Conservation (phyloP, 2,329 filamentous ascomycete species). For the Teratosphaeria destructans region DNA sequence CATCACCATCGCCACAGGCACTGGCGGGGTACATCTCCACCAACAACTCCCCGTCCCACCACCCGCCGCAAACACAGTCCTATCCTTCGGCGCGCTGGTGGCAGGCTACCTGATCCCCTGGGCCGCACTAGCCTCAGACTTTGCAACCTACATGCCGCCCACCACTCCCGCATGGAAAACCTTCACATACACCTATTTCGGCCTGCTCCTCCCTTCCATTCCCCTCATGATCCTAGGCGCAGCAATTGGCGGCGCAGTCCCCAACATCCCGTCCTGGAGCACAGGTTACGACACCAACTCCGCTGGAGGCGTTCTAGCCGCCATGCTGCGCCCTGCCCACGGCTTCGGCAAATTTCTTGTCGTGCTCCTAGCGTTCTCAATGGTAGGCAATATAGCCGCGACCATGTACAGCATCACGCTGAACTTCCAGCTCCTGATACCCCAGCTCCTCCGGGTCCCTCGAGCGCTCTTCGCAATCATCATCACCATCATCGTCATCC, state of each 20-base stretch:
- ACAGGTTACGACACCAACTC: constrained; percentile 28
- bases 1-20: background rate
- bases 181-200: constrained; percentile 30
- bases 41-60: background rate
- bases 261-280: constrained; percentile 19
- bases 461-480: constrained; percentile 34
- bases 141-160: constrained; percentile 35
- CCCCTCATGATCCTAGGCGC: constrained; percentile 31
- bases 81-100: background rate
- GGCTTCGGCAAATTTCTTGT: constrained; percentile 35
- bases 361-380: constrained; percentile 32
- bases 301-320: constrained; percentile 30
- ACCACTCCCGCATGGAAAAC: constrained; percentile 26
- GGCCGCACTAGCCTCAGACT: constrained; percentile 31
- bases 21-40: background rate
- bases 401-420: constrained; percentile 37
- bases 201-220: constrained; percentile 24
- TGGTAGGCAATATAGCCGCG: constrained; percentile 36
- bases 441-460: constrained; percentile 29
- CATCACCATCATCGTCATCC: constrained; percentile 32
- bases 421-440: constrained; percentile 25
- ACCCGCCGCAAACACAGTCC: background rate
- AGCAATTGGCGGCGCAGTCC: constrained; percentile 31
- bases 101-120: constrained; percentile 41
- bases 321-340: constrained; percentile 30